Base-by-base conservation (phyloP, 2,329 filamentous ascomycete species). In the Fusarium sp. region DNA sequence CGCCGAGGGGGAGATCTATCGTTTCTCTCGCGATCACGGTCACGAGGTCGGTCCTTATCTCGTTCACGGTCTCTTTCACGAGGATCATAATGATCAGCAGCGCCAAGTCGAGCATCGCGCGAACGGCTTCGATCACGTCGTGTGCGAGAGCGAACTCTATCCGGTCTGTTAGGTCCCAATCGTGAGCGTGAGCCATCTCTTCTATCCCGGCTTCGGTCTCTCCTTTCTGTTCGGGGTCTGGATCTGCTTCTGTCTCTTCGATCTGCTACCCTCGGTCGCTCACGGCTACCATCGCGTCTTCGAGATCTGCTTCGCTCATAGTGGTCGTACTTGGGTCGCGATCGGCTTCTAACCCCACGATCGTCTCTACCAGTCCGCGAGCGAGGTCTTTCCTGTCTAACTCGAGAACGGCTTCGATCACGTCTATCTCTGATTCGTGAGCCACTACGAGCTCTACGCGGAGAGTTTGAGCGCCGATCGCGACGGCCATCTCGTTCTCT, bases 401-500 rank as follows among this genome's bases (percentile, higher is more conserved):
- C 59, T 50, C 71, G 74, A 6, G 79, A 77, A 50, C 77, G 78
- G 56, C 79, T 80, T 55, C 76, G 72, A 9, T 80, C 78, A n/a
- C 78, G 77, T 57, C 77, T 74, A 14, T 76, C 72, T 39, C 73
- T 72, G 19, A 75, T 58, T 22, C 75, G 78, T 17, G 77, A 78
- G 3, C 75, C 72, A 63, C 76, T 78, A 28, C 73, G 74, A 4
- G 79, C 78, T 37, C 79, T 75, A 20, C 77, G 74, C 8, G 80
- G 79, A 0, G 80, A 82, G 26, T 74, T 74, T 11, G 80, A 82
- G 26, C 81, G 79, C 22, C 78, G 75, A 52, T 81, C 79, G 40
- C 66, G 62, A 40, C 75, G 74, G 15, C 57, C 58, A 20, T 79
- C 77, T 47, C 65, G 61, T 26, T 76, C 75, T 30, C 72, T 66